Evolutionary conservation across 768 basidiomycete species (phyloP), one percentile per base, ranked within the genome.

Genomic region (Rhodosporidiobolus odoratus): DNA sequence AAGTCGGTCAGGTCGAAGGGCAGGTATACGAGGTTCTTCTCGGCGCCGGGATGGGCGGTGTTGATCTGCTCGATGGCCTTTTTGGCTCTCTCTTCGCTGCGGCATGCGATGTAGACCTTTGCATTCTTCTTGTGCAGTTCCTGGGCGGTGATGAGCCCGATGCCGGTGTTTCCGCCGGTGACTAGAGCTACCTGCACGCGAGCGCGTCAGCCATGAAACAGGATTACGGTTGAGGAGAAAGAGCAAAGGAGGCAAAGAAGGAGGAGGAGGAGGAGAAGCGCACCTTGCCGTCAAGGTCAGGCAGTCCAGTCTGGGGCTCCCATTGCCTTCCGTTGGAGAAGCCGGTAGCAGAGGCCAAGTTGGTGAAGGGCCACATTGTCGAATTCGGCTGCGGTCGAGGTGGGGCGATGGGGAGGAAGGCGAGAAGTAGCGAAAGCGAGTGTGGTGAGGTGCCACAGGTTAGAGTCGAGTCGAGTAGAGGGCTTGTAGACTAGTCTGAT

Each of bases 51-150:
- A 12, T 16, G 25, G 23, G 45, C 62, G 38, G 32, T 25, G 37
- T 41, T 58, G 47, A 76, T 62, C 5, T 50, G 43, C 5, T 40
- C 40, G 48, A 75, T 76, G 2, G 75, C 73, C 4, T 56, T 50
- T 6, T n/a, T 52, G 3, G 73, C 75, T 9, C 65, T 56, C 35
- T 68, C 61, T 37, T 76, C 70, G n/a, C 50, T 58, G 8, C 75
- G 38, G 45, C 70, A 72, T 1, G 73, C 68, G 60, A 76, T 63
- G 64, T 75, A 76, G 41, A 74, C 70, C 45, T 76, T 76, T 58
- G 60, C 62, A 17, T 59, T 52, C 50, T 75, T 71, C 43, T 40
- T 58, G 52, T 65, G 64, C 6, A 76, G 68, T 25, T 65, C 40
- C 0, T 32, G 58, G 0, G 62, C 69, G 19, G 69, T 69, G n/a